Evolutionary conservation across 768 basidiomycete genomes (phyloP).

Genomic region (Lentinula sp.): DNA sequence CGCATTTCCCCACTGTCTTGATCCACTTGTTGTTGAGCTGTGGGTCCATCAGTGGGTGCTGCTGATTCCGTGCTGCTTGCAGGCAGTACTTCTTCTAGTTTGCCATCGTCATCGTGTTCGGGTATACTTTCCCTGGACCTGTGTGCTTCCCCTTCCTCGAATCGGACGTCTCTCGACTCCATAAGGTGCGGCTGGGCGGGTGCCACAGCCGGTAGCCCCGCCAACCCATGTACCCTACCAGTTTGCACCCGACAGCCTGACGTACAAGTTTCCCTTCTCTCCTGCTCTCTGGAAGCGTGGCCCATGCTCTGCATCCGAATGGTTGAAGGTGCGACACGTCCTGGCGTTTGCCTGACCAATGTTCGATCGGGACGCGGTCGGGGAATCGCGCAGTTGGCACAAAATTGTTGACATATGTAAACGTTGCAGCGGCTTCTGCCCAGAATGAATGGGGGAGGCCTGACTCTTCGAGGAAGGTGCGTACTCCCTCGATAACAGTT

Average conservation of each 20-base stretch:
- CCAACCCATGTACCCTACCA: background rate
- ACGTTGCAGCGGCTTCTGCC: background rate
- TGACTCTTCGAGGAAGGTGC: background rate
- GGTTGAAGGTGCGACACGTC: background rate
- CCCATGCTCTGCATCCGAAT: background rate
- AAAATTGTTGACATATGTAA: background rate
- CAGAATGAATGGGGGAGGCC: background rate
- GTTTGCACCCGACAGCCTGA: background rate
- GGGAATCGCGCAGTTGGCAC: background rate
- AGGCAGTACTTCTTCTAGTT: no score
- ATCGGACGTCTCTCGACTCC: background rate
- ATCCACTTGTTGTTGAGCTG: no score
- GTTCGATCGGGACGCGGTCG: background rate
- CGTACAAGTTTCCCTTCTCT: background rate
- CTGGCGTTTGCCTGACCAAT: background rate
- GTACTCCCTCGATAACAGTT: slow-evolving; percentile 13
- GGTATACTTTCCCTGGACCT: no score
- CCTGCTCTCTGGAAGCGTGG: background rate
- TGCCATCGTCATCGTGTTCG: no score
- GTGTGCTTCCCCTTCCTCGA: background rate
- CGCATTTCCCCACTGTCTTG: no score
- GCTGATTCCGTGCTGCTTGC: no score
- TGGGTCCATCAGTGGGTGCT: no score
- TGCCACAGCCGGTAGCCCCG: background rate
- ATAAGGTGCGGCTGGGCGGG: background rate